phyloP scores from a whole-genome alignment of 768 basidiomycete species.

The Russula compacta region DNA sequence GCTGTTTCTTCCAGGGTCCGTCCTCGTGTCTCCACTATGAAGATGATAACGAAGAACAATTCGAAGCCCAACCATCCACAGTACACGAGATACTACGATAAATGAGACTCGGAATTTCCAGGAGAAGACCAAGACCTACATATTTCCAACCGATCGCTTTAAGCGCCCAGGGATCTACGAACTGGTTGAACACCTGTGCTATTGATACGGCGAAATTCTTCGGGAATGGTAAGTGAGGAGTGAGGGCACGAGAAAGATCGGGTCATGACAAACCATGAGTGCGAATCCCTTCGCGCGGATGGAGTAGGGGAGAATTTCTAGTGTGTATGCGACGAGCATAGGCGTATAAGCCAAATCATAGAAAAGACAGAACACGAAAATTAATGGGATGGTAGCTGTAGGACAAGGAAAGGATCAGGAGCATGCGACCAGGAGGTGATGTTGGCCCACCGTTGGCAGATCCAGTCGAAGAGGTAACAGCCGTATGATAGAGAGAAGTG shows the following conservation, averaged over 20 bases:
- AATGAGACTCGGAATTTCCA: constrained; percentile 13
- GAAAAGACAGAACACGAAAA: constrained; percentile 46
- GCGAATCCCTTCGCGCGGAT: constrained; percentile 78
- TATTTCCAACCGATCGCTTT: constrained; percentile 36
- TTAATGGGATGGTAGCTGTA: constrained; percentile 53
- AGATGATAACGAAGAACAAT: constrained; percentile 45
- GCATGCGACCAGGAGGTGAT: background rate
- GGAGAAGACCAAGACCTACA: constrained; percentile 21
- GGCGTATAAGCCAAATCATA: constrained; percentile 74
- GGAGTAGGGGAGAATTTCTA: constrained; percentile 75
- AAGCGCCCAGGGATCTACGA: constrained; percentile 71
- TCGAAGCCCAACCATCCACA: constrained; percentile 59
- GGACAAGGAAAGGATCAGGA: background rate
- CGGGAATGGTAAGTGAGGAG: background rate
- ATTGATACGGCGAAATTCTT: constrained; percentile 57
- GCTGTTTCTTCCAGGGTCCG: constrained; percentile 69
- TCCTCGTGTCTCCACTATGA: constrained; percentile 56
- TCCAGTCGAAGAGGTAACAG: constrained; percentile 17
- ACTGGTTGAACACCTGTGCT: constrained; percentile 69
- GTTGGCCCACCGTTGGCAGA: constrained; percentile 28
- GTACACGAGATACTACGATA: constrained; percentile 42
- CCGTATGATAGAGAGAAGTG: constrained; percentile 32
- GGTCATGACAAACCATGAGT: constrained; percentile 43
- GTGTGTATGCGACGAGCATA: constrained; percentile 48
- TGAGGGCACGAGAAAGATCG: background rate